Conservation (phyloP, 23 red algal species). For the Gracilaria domingensis region DNA sequence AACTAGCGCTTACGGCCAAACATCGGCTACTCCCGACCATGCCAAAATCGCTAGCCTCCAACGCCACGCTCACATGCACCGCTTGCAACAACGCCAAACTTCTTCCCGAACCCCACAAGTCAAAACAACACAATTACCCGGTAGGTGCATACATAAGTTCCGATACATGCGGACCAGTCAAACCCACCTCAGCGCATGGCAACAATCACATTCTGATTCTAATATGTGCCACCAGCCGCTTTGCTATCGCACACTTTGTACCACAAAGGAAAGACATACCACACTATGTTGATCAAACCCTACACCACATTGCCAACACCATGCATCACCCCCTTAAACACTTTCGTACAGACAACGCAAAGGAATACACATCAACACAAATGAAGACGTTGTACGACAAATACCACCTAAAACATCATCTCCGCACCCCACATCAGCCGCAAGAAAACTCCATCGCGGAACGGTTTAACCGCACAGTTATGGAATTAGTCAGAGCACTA, state of each 20-base stretch:
- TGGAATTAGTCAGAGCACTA: conserved; percentile 5
- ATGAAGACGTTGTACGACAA: neutral
- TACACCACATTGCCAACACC: neutral
- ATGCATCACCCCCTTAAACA: neutral
- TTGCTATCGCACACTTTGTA: neutral
- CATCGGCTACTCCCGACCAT: neutral
- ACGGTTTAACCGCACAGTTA: conserved; percentile 14
- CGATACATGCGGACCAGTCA: conserved; percentile 31
- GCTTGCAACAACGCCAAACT: too few species aligned
- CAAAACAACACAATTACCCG: neutral
- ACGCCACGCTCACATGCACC: too few species aligned
- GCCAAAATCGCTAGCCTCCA: neutral
- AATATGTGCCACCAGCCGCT: neutral
- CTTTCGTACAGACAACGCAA: conserved; percentile 7
- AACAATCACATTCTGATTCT: neutral
- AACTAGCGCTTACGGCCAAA: neutral
- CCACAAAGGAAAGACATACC: neutral
- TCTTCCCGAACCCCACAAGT: too few species aligned
- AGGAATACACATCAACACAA: conserved; percentile 1
- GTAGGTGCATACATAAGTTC: conserved; percentile 1
- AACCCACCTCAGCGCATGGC: neutral
- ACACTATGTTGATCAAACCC: neutral
- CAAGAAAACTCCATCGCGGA: conserved; percentile 12
- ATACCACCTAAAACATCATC: neutral
- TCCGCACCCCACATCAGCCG: conserved; percentile 24